Evolutionary conservation across 1,284 basidiomycete genomes (phyloP), one percentile per base, ranked within the genome.

Genomic region (Vanrija sp.): DNA sequence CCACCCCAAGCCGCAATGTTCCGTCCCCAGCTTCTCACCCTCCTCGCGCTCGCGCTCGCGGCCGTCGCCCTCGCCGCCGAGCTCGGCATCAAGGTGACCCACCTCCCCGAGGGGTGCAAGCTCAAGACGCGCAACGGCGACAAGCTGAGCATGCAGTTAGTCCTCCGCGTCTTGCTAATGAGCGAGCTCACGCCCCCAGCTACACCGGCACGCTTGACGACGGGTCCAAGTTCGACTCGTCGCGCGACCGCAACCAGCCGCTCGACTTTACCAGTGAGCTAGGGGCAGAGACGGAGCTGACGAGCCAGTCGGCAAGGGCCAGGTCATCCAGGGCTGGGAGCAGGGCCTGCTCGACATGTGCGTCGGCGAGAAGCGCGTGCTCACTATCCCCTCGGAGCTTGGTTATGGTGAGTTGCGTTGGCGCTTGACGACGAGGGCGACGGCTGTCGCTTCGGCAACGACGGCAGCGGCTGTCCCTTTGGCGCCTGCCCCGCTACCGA

Each of bases 361-460:
- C 73, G 71, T 89, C 35, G 81, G 84, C 54, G 94, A 98, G 79
- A 93, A 92, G 80, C 85, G 94, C 43, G 89, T 82, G n/a, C 82
- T 97, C 59, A 90, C 85, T 18, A 93, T 93, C 61, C 92, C 92
- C 16, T 71, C 87, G 14, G 60, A 79, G 47, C 77, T 85, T 76
- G 91, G 84, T 14, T 95, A 94, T 67, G 91, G 91, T 91, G 57
- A 58, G 86, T 79, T 18, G 2, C n/a, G 27, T 49, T n/a, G n/a
- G n/a, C n/a, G n/a, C n/a, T n/a, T n/a, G n/a, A n/a, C n/a, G n/a
- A n/a, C n/a, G n/a, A n/a, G n/a, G n/a, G n/a, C n/a, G n/a, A n/a
- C n/a, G n/a, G n/a, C n/a, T n/a, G n/a, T n/a, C n/a, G n/a, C n/a
- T n/a, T n/a, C n/a, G n/a, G n/a, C n/a, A n/a, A n/a, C n/a, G n/a